Conservation (phyloP, 306 rosid genomes). For the Aeschynomene evenia region DNA sequence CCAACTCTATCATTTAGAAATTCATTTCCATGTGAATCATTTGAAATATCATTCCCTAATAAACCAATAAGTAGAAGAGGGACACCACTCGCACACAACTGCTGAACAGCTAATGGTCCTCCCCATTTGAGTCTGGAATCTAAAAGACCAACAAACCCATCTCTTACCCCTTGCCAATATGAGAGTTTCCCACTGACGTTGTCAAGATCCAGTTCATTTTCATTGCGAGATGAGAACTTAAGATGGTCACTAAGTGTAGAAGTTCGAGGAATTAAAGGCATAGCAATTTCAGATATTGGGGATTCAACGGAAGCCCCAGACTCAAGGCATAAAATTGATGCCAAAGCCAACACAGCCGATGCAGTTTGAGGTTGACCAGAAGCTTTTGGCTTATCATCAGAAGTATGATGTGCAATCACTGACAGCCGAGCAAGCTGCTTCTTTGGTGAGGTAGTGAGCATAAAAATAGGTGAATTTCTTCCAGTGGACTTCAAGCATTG, state of each 20-base stretch:
- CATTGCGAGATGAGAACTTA: conserved; percentile 52
- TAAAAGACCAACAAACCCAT: conserved; percentile 89
- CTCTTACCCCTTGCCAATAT: conserved; percentile 75
- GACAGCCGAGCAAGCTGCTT: conserved; percentile 83
- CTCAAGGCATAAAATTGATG: conserved; percentile 84
- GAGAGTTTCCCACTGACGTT: conserved; percentile 55
- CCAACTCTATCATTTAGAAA: conserved; percentile 57
- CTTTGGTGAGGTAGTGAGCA: conserved; percentile 80
- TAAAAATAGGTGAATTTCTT: conserved; percentile 79
- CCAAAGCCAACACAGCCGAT: conserved; percentile 83
- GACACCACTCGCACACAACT: conserved; percentile 78
- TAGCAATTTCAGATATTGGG: conserved; percentile 66
- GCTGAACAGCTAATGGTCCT: conserved; percentile 86
- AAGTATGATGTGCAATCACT: conserved; percentile 60
- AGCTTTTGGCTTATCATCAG: conserved; percentile 56
- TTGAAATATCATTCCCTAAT: conserved; percentile 48
- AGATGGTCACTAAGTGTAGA: conserved; percentile 61
- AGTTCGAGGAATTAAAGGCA: conserved; percentile 82
- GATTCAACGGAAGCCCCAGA: conserved; percentile 71
- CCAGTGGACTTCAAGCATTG: conserved; percentile 81
- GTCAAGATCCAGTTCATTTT: conserved; percentile 43
- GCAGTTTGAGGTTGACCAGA: conserved; percentile 57
- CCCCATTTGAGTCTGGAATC: conserved; percentile 83
- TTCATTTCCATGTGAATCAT: conserved; percentile 48
- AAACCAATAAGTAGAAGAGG: conserved; percentile 73